Percentiles rank a stretch among this genome's conserved stretches.
Conservation (phyloP, 2,329 filamentous ascomycete genomes). For the Fusarium tjaetaba region DNA sequence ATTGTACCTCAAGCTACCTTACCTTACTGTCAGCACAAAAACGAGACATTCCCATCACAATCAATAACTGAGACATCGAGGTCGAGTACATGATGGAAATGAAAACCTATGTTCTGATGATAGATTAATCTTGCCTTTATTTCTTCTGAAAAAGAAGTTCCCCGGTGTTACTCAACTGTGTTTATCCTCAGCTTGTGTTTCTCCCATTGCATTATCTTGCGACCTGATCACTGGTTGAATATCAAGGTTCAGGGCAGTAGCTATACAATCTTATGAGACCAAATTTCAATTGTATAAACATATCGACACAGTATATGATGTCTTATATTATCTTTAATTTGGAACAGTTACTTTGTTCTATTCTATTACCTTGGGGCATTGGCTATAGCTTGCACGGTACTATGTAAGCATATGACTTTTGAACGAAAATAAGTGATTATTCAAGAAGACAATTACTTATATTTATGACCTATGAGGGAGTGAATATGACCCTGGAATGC, state of each 20-base stretch:
- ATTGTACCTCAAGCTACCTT: neutral
- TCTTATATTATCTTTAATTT: neutral
- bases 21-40: neutral
- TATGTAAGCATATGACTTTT: neutral
- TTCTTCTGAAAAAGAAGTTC: neutral
- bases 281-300: neutral
- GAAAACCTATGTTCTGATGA: neutral
- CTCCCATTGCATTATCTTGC: neutral
- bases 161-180: neutral
- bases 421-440: neutral
- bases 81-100: neutral
- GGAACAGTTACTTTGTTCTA: neutral
- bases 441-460: neutral
- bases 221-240: neutral
- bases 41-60: neutral
- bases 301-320: neutral
- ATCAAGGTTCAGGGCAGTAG: neutral
- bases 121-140: neutral
- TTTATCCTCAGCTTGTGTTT: neutral
- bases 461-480: constrained; percentile 15
- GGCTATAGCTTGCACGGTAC: neutral
- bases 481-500: constrained; percentile 22
- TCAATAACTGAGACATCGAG: neutral
- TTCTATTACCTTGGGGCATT: neutral
- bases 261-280: neutral